Conservation (phyloP, 768 basidiomycete genomes). For the Dentipellis sp. region DNA sequence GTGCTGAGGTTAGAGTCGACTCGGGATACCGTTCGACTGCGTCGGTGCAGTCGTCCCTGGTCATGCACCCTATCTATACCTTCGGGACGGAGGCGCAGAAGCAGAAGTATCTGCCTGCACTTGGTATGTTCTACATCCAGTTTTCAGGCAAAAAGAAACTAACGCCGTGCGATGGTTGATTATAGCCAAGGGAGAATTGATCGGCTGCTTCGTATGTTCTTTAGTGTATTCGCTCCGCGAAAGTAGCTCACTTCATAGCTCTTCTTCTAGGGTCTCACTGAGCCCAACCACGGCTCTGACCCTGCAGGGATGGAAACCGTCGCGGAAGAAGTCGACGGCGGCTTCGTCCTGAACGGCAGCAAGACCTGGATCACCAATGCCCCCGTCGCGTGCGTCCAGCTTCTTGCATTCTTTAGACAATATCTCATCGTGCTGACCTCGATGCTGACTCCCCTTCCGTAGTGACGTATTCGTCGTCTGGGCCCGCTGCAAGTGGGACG, state of each 20-base stretch:
- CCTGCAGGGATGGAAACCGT: constrained; percentile 97
- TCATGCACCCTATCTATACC: constrained; percentile 90
- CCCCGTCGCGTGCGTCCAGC: constrained; percentile 58
- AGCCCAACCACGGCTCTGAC: constrained; percentile 96
- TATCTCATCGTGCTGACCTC: too few species aligned
- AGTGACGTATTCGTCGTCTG: constrained; percentile 90
- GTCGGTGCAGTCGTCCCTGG: constrained; percentile 92
- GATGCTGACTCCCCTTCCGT: not conserved
- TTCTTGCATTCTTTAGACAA: constrained; percentile 1
- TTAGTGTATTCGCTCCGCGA: not conserved
- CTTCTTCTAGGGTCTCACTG: constrained; percentile 70
- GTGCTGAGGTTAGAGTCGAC: constrained; percentile 54
- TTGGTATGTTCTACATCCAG: constrained; percentile 39
- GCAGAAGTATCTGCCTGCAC: constrained; percentile 78
- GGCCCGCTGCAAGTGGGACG: constrained; percentile 94
- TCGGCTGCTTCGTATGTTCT: constrained; percentile 86
- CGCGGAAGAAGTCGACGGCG: constrained; percentile 77
- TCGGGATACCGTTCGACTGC: constrained; percentile 94
- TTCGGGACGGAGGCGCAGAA: constrained; percentile 89
- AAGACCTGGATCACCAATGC: constrained; percentile 99
- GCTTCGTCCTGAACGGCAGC: constrained; percentile 79
- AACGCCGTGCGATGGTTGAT: not conserved
- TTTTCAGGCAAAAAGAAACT: not conserved
- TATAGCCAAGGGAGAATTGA: constrained; percentile 71
- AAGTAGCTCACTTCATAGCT: not conserved